Conservation (phyloP, 768 basidiomycete genomes). For the Podaxis sp. region DNA sequence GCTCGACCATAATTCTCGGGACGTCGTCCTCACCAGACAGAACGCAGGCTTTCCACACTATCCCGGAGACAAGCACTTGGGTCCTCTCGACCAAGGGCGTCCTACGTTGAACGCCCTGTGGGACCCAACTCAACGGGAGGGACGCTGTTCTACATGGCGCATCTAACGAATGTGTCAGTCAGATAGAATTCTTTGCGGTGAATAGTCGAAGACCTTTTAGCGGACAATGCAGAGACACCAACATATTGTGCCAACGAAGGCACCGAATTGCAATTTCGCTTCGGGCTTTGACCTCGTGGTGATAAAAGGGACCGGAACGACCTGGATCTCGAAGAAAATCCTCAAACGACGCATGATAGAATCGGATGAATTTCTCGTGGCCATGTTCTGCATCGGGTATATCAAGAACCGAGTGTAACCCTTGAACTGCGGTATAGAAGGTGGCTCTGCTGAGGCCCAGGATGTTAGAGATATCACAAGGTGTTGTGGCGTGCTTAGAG, state of each 20-base stretch:
- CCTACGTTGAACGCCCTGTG: not conserved
- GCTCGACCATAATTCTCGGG: not conserved
- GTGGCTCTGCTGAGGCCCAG: not conserved
- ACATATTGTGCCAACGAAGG: not conserved
- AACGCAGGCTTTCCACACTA: not conserved
- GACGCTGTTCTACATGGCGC: not conserved
- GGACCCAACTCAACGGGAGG: not conserved
- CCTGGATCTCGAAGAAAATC: slow-evolving; percentile 10
- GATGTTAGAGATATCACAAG: not conserved
- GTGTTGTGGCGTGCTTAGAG: not conserved
- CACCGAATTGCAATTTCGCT: not conserved
- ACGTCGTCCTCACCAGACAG: not conserved
- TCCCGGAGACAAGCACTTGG: not conserved
- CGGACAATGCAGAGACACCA: not conserved
- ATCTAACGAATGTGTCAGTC: not conserved
- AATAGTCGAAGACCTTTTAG: not conserved
- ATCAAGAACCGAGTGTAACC: not conserved
- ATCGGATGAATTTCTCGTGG: not conserved
- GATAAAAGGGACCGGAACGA: not conserved
- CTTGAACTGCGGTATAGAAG: not conserved
- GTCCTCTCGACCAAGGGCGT: not conserved
- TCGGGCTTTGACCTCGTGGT: not conserved
- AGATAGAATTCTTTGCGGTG: not conserved
- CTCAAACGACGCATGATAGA: slow-evolving; percentile 8
- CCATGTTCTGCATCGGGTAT: not conserved